These are phyloP conservation scores for Thymus quinquecostatus DNA, from an alignment of 257 asterid genomes.

Conservation along the genomic window DNA sequence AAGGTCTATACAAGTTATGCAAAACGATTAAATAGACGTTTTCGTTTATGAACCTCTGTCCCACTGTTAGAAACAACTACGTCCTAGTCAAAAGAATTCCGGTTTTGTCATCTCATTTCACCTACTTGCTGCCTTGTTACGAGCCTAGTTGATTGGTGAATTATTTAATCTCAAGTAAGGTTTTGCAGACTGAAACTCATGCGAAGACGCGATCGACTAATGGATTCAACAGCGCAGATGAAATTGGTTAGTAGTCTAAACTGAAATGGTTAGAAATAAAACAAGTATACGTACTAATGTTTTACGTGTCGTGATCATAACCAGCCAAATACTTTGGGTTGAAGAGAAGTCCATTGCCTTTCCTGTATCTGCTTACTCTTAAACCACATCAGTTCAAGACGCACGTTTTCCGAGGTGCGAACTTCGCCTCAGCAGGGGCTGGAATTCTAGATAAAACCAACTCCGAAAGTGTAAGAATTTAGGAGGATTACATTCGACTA, in stretches of 20 bases:
- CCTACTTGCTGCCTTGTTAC: constrained; percentile 24
- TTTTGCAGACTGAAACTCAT: neutral
- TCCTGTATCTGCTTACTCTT: constrained; percentile 33
- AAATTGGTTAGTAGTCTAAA: constrained; percentile 38
- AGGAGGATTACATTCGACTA: neutral
- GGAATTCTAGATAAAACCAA: constrained; percentile 51
- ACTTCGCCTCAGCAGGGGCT: constrained; percentile 66
- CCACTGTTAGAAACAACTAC: neutral
- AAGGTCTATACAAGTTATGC: neutral
- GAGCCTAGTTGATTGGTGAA: constrained; percentile 16
- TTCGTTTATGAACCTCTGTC: constrained; percentile 28
- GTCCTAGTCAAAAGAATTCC: neutral
- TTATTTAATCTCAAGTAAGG: neutral
- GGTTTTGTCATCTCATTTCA: constrained; percentile 18
- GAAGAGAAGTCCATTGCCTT: constrained; percentile 51
- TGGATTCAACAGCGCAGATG: constrained; percentile 57
- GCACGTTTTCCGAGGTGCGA: constrained; percentile 43
- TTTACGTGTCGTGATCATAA: neutral
- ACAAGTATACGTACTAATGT: neutral
- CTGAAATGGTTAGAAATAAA: neutral
- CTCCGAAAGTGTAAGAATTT: constrained; percentile 25
- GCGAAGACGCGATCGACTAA: constrained; percentile 19
- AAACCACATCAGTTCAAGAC: constrained; percentile 29
- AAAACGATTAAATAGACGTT: neutral
- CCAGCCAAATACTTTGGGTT: constrained; percentile 43